These are phyloP conservation scores for Penicillium rolfsii DNA, from an alignment of 2,329 filamentous ascomycete genomes.

Conservation along the genomic window DNA sequence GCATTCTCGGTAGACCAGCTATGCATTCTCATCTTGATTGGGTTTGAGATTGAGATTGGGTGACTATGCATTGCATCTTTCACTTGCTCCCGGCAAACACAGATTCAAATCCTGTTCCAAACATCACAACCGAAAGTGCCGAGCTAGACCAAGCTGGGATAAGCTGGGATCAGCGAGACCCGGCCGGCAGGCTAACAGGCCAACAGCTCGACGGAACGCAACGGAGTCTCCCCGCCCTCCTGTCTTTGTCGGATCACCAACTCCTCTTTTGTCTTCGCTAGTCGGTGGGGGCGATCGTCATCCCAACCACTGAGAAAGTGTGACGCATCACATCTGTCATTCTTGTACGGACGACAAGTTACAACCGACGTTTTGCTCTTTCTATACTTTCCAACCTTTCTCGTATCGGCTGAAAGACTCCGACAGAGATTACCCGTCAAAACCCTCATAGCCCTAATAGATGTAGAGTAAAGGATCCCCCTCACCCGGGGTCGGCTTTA, in stretches of 20 bases:
- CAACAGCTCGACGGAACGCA: neutral
- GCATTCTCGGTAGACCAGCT: no score
- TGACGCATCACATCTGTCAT: neutral
- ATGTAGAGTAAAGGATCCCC: no score
- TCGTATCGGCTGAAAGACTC: neutral
- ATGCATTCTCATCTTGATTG: no score
- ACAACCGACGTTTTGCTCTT: no score
- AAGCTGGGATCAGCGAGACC: neutral
- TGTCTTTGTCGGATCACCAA: neutral
- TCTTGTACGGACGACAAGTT: neutral
- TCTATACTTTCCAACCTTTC: no score
- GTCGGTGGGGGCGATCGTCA: neutral
- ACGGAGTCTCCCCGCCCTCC: conserved; percentile 2
- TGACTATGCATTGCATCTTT: neutral
- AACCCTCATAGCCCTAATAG: no score
- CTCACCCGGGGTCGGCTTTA: no score
- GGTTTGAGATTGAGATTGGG: no score
- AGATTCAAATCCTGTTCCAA: neutral
- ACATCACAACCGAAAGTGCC: neutral
- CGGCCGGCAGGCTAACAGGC: neutral
- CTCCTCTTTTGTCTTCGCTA: neutral
- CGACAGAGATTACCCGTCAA: no score
- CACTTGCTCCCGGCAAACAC: neutral
- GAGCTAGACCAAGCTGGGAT: neutral
- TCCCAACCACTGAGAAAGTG: neutral